Base-by-base conservation (phyloP, 2,329 filamentous ascomycete genomes). In the Parastagonospora avenae region DNA sequence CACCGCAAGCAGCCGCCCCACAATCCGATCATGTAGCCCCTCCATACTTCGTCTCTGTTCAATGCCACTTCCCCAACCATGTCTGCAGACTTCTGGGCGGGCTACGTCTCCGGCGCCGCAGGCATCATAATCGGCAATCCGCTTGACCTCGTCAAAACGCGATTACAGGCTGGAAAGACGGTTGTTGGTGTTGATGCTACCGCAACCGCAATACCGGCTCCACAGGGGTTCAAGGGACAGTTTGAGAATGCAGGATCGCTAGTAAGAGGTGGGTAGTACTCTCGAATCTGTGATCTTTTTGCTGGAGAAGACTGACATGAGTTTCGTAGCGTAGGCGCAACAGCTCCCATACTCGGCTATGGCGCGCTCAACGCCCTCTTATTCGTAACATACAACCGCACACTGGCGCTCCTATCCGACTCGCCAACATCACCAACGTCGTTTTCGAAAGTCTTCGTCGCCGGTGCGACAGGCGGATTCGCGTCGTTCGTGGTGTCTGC, bases 1-100 rank as follows among this genome's bases (percentile, higher is more conserved):
- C n/a, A n/a, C 30, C 30, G 30, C 30, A 32, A 32, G n/a, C 30
- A 32, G 30, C 30, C 30, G 40, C 40, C 40, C 40, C 40, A 42
- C 40, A 42, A 42, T 33, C 40, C 40, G 39, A 24, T 15, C 16
- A 28, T 31, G 28, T 32, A 16, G 39, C 39, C 24, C 39, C 39
- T 42, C 39, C n/a, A 30, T 14, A 15, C 4, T 8, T 9, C 14
- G 29, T 28, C 19, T 42, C 9, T 14, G 30, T 30, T 40, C 38
- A 27, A n/a, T 14, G 15, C 45, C 38, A 42, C 29, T 39, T 39
- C 30, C 41, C 16, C 39, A 42, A 29, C 50, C 50, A 93, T 94
- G 90, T 90, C 90, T 43, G 85, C 91, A 62, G 92, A 96, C 71
- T 97, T 97, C 74, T 96, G 90, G 90, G 90, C 92, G 50, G 92